A percentile compares a stretch with the other conserved stretches of the same genome.
Evolutionary conservation across 768 basidiomycete genomes (phyloP).

Genomic region (Rhizopogon roseolus): DNA sequence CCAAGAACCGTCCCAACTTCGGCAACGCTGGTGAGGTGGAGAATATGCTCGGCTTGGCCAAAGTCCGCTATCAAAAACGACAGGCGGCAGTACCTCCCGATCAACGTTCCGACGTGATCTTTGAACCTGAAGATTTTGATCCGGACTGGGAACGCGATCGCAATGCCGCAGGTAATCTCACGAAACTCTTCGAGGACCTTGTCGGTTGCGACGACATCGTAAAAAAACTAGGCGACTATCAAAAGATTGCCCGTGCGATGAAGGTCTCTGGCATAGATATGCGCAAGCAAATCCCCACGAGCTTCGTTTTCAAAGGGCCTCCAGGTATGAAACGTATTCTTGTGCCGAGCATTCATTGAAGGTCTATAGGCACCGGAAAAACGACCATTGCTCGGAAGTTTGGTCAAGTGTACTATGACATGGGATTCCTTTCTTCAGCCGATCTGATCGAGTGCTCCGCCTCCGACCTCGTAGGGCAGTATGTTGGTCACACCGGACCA

Average conservation of each 20-base stretch:
- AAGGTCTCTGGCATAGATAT: slow-evolving; percentile 38
- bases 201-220: slow-evolving; percentile 56
- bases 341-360: background rate
- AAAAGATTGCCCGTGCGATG: slow-evolving; percentile 41
- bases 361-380: slow-evolving; percentile 52
- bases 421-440: slow-evolving; percentile 46
- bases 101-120: slow-evolving; percentile 21
- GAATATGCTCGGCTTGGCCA: slow-evolving; percentile 50
- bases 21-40: slow-evolving; percentile 65
- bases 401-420: slow-evolving; percentile 58
- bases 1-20: slow-evolving; percentile 50
- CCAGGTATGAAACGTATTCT: slow-evolving; percentile 40
- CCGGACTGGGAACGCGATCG: slow-evolving; percentile 49
- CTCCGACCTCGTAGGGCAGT: slow-evolving; percentile 64
- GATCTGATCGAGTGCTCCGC: slow-evolving; percentile 69
- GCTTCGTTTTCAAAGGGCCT: slow-evolving; percentile 69
- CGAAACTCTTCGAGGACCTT: slow-evolving; percentile 56
- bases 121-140: slow-evolving; percentile 54
- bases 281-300: slow-evolving; percentile 52
- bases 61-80: slow-evolving; percentile 41
- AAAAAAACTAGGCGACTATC: slow-evolving; percentile 44
- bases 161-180: slow-evolving; percentile 46
- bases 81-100: slow-evolving; percentile 19
- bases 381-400: slow-evolving; percentile 60
- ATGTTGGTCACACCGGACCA: slow-evolving; percentile 68